Base-by-base conservation (phyloP, 805 yeast species). In the Geotrichum ghanense region DNA sequence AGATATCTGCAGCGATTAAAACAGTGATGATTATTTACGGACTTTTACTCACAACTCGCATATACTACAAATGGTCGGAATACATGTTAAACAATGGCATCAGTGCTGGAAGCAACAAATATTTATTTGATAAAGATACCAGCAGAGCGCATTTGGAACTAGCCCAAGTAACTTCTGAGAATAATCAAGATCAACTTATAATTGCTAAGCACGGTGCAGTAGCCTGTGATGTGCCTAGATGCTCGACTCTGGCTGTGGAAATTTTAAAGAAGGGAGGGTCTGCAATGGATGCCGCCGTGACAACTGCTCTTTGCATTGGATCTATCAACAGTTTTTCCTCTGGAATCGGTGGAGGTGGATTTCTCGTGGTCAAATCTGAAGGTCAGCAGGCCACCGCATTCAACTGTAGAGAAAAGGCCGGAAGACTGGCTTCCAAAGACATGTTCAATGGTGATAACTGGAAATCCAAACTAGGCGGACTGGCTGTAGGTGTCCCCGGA, bases 301-400 rank as follows among this genome's bases (percentile, higher is more conserved):
- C 95, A 0, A 83, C 85, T 10, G 86, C 95, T 0, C 69, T 90
- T 23, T 90, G 98, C 59, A 78, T 90, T 25, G 97, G 97, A 2
- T 72, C 84, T 46, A 65, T 86, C 20, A 84, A 85, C 58, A 79
- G 87, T 51, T 86, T 82, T 66, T 81, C 81, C 48, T 81, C 95
- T 1, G 95, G 97, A 0, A 80, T 90, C 40, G 96, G 97, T 5
- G 97, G 97, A 3, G 97, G 98, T 7, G 86, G 83, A 0, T 87
- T 76, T 55, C 81, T 83, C 41, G 73, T 79, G 1, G 71, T 78
- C 3, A 47, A 66, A 14, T 63, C 61, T 22, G 66, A 71, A 10
- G 70, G 72, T 5, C 7, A n/a, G 5, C 7, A 31, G 5, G 75
- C 81, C 1, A 52, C 81, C 2, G 70, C 81, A 23, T 76, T 89